Percentiles rank a stretch among this genome's conserved stretches.
Evolutionary conservation across 73 alveolate genomes (phyloP).

Genomic region (Breviolum minutum): DNA sequence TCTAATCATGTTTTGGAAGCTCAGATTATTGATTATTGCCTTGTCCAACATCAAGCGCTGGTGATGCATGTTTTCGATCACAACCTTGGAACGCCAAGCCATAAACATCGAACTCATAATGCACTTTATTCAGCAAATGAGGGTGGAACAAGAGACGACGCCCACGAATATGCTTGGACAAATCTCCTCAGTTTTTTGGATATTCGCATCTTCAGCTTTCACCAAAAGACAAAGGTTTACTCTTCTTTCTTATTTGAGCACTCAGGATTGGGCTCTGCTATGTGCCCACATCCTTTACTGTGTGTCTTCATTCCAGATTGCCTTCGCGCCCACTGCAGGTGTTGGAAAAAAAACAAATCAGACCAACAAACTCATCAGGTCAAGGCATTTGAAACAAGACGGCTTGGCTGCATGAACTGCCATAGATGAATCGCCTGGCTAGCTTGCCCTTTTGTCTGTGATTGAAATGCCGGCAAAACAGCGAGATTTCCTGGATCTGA

Average conservation of each 20-base stretch:
- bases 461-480: too few relatives aligned
- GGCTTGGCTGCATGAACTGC: constrained; percentile 38
- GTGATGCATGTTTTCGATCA: constrained; percentile 11
- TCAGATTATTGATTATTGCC: too few relatives aligned
- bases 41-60: neutral
- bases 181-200: neutral
- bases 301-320: constrained; percentile 2
- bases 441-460: neutral
- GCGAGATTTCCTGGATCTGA: too few relatives aligned
- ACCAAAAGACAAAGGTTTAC: neutral
- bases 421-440: constrained; percentile 6
- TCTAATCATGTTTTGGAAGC: too few relatives aligned
- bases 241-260: neutral
- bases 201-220: neutral
- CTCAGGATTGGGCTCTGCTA: neutral
- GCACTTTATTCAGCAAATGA: neutral
- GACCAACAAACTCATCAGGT: neutral
- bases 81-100: neutral
- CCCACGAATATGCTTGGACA: neutral
- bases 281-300: constrained; percentile 36
- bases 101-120: neutral
- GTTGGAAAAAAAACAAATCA: neutral
- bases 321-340: neutral
- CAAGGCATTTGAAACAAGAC: neutral
- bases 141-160: constrained; percentile 6